Evolutionary conservation across 495 filamentous ascomycete species (phyloP), one percentile per base, ranked within the genome.

Genomic region (Geopyxis carbonaria): DNA sequence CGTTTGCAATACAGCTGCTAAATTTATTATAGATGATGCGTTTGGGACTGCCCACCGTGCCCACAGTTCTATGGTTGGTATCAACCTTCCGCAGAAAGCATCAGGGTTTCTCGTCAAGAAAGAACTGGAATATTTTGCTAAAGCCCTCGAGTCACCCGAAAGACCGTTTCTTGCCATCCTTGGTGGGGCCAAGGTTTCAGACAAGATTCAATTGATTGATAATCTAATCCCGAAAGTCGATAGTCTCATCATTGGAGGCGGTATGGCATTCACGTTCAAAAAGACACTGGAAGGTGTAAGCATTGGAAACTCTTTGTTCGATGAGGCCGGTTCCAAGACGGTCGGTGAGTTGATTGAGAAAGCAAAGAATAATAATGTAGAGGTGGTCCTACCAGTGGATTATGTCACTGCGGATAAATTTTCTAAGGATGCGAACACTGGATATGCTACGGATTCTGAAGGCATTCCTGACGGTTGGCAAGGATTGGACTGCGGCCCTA

Each of bases 251-350:
- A 81, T 99, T 66, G 92, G 86, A 56, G 89, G 89, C 47, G 89
- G 78, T 47, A 99, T 99, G 89, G 84, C 89, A 21, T 99, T 94
- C 72, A 99, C 89, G 45, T 95, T 99, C 74, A 95, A 95, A 76
- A 97, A 97, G 73, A 87, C 84, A 27, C 69, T 95, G 27, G 74
- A 94, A 63, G 66, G 68, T 55, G 74, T 97, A 39, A 69, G 75
- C 64, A 99, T 99, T 48, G 89, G 89, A 34, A 82, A 74, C 68
- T 80, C 72, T 30, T 70, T 95, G 40, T 99, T 93, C 60, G 89
- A 99, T 58, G 86, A 94, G 65, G 80, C 74, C 14, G 89, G 89
- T 40, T 73, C 78, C 68, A 86, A 94, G 78, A 93, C 78, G 14
- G 91, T 94, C 31, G 75, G 63, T 42, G 68, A 81, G 44, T 69